A percentile compares a stretch with the other conserved stretches of the same genome.
These are phyloP conservation scores for Lachnellula suecica DNA, from an alignment of 2,329 filamentous ascomycete genomes.

Conservation along the genomic window DNA sequence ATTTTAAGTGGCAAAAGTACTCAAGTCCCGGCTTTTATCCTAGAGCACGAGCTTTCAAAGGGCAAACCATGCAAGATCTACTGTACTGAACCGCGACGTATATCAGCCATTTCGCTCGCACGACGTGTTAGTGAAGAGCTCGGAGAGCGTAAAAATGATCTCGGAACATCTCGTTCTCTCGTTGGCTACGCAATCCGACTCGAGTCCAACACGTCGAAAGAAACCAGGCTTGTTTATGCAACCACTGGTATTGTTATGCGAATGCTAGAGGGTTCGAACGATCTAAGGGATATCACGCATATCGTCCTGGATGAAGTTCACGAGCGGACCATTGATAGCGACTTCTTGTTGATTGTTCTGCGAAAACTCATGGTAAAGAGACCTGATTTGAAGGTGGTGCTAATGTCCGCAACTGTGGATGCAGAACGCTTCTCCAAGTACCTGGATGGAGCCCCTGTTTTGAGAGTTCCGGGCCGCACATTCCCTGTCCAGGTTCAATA, in stretches of 20 bases:
- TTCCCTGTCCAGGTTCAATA: constrained; percentile 89
- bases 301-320: constrained; percentile 97
- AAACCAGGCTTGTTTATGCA: constrained; percentile 86
- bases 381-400: constrained; percentile 83
- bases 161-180: constrained; percentile 80
- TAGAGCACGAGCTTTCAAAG: constrained; percentile 82
- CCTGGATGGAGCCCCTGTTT: constrained; percentile 77
- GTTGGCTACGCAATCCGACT: constrained; percentile 94
- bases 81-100: constrained; percentile 91
- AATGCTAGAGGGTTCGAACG: constrained; percentile 88
- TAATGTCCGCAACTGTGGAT: constrained; percentile 98
- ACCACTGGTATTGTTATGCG: constrained; percentile 93
- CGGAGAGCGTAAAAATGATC: constrained; percentile 77
- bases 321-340: constrained; percentile 93
- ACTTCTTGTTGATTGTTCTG: constrained; percentile 90
- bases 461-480: constrained; percentile 89
- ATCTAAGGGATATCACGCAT: constrained; percentile 87
- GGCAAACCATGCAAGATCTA: constrained; percentile 88
- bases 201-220: constrained; percentile 79
- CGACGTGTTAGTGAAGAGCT: constrained; percentile 92
- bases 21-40: constrained; percentile 89
- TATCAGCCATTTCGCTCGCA: constrained; percentile 93
- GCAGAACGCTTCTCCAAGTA: constrained; percentile 89
- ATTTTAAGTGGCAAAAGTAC: constrained; percentile 80
- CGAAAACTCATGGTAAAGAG: constrained; percentile 74